phyloP scores from a whole-genome alignment of 2,329 filamentous ascomycete genomes.

The Aspergillus tubingensis region DNA sequence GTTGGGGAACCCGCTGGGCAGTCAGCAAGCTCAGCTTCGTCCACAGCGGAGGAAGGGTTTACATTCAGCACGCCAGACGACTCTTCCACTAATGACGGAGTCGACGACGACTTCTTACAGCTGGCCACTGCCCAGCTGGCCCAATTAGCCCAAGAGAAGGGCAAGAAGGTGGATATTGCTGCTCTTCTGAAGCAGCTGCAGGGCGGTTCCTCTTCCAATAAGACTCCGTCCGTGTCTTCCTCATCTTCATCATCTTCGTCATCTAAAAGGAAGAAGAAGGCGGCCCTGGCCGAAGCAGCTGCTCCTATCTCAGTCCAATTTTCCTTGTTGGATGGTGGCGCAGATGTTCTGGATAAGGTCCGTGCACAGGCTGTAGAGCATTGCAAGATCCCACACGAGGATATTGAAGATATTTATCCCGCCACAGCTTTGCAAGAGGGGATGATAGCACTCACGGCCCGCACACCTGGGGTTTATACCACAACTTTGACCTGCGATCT shows the following conservation, averaged over 20 bases:
- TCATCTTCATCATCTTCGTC: neutral
- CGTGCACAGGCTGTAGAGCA: neutral
- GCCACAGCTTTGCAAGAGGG: constrained; percentile 14
- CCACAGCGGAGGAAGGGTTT: neutral
- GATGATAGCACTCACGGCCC: neutral
- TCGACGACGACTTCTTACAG: neutral
- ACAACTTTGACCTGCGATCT: neutral
- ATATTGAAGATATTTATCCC: constrained; percentile 16
- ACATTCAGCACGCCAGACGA: neutral
- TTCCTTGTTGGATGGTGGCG: neutral
- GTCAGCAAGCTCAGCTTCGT: neutral
- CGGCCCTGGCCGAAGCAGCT: too few relatives aligned
- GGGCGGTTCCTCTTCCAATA: neutral
- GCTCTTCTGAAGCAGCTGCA: neutral
- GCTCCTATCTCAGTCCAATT: neutral
- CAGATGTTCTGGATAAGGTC: neutral
- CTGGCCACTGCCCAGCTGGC: neutral
- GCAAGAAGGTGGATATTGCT: neutral
- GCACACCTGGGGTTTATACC: neutral
- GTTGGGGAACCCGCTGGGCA: neutral
- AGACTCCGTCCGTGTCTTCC: neutral
- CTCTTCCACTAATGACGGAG: neutral
- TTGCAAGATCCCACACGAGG: neutral
- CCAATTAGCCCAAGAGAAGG: neutral
- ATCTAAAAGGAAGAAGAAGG: too few relatives aligned